Percentiles rank a stretch among this genome's conserved stretches.
phyloP scores from a whole-genome alignment of 2,329 filamentous ascomycete genomes.

The Daldinia sp. region DNA sequence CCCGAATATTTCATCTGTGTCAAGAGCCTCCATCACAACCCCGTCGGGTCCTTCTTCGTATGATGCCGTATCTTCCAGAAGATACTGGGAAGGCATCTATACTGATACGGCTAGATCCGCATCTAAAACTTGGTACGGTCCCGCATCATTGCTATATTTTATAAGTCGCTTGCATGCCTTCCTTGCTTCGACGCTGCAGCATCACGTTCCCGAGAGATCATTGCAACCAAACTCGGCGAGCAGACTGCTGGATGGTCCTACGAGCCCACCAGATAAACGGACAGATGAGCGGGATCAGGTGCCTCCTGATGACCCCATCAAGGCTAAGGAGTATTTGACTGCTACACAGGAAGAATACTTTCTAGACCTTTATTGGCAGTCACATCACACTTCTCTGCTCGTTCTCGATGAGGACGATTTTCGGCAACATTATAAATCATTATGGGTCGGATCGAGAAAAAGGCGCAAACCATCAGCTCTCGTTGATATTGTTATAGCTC shows the following conservation, averaged over 20 bases:
- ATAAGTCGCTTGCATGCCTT: slow-evolving; percentile 49
- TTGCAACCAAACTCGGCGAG: slow-evolving; percentile 42
- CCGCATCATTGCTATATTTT: slow-evolving; percentile 53
- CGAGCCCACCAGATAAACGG: slow-evolving; percentile 11
- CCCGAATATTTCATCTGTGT: slow-evolving; percentile 1
- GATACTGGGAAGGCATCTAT: slow-evolving; percentile 49
- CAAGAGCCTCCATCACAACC: neutral
- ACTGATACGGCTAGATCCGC: slow-evolving; percentile 46
- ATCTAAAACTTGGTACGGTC: slow-evolving; percentile 51
- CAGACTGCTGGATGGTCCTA: slow-evolving; percentile 17
- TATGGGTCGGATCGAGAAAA: slow-evolving; percentile 46
- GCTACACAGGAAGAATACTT: slow-evolving; percentile 56
- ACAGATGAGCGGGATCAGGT: neutral
- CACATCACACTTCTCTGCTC: slow-evolving; percentile 52
- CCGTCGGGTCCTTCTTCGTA: slow-evolving; percentile 6
- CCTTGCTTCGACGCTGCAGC: slow-evolving; percentile 43
- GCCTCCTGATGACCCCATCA: slow-evolving; percentile 5
- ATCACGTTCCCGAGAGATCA: slow-evolving; percentile 38
- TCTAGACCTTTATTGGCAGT: slow-evolving; percentile 56
- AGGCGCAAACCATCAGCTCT: slow-evolving; percentile 55
- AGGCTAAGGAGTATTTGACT: slow-evolving; percentile 44
- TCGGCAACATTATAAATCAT: slow-evolving; percentile 51
- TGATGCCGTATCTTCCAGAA: slow-evolving; percentile 32
- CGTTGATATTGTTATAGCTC: slow-evolving; percentile 59
- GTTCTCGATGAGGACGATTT: slow-evolving; percentile 56